Percentiles rank a stretch among this genome's conserved stretches.
These are phyloP conservation scores for Calonectria hawksworthii DNA, from an alignment of 2,329 filamentous ascomycete species.

Conservation along the genomic window DNA sequence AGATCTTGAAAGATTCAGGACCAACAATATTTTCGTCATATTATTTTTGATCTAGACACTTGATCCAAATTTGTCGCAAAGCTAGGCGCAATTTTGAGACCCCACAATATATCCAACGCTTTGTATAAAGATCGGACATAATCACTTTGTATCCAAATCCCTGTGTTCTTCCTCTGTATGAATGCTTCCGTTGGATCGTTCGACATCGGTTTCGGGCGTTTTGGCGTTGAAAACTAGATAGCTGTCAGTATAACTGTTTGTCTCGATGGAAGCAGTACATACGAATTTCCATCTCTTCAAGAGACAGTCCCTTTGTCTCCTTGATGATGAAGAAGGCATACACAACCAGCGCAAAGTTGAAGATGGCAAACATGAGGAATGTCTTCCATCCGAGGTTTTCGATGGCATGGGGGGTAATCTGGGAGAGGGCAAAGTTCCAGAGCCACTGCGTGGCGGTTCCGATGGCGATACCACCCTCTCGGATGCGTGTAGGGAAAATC, in stretches of 20 bases:
- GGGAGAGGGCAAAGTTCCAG: constrained; percentile 64
- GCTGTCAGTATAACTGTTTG: neutral
- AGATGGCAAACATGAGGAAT: constrained; percentile 64
- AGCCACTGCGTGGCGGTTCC: constrained; percentile 65
- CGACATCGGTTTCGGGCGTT: constrained; percentile 29
- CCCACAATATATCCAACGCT: neutral
- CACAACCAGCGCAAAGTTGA: constrained; percentile 60
- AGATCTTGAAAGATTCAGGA: neutral
- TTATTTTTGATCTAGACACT: neutral
- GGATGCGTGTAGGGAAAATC: constrained; percentile 66
- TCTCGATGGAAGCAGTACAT: neutral
- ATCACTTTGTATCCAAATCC: constrained; percentile 1
- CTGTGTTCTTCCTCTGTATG: constrained; percentile 21
- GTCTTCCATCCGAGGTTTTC: constrained; percentile 61
- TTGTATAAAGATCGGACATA: neutral
- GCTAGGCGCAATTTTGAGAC: neutral
- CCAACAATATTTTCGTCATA: neutral
- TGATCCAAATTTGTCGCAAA: neutral
- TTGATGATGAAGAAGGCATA: constrained; percentile 60
- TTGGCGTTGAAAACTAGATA: constrained; percentile 40
- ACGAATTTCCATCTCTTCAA: constrained; percentile 46
- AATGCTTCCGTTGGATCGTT: constrained; percentile 17
- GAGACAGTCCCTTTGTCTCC: constrained; percentile 48
- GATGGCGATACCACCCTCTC: constrained; percentile 64
- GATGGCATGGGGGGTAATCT: constrained; percentile 63